Base-by-base conservation (phyloP, 2,329 filamentous ascomycete species). In the Phaeophleospora eucalypticola region DNA sequence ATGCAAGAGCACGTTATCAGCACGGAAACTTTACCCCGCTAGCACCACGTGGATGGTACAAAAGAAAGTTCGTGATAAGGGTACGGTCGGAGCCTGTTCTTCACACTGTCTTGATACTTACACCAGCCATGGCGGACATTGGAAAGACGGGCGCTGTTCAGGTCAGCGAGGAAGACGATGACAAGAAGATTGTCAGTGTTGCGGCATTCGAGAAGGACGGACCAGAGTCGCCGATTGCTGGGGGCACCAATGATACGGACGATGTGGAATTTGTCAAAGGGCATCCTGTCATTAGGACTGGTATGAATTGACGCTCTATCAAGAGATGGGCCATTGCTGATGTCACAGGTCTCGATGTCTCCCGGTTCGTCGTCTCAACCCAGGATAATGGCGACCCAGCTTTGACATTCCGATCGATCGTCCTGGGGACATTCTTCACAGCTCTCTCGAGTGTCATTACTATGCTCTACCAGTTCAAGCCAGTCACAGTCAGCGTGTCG, bases 391-490 rank as follows among this genome's bases (percentile, higher is more conserved):
- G 43, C n/a, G 48, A 50, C 36, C 48, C 48, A 12, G 44, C 48
- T 12, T 43, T 50, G 32, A 50, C 48, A 8, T 50, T 50, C 27
- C 48, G 48, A 12, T 46, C 43, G 7, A 50, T 50, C 4, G 35
- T 50, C 10, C 43, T 50, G 3, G 48, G 48, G 4, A 38, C 43
- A 1, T n/a, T 41, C 6, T 50, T 50, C 40, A 50, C 48, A 4
- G 48, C 43, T 3, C 41, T 50, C 2, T 50, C 48, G 10, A 50
- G 43, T 20, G 48, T 50, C 9, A 50, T 50, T 10, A 43, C 43
- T 1, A 50, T 50, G 48, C 34, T 50, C 4, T 50, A 50, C 19
- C 19, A 43, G n/a, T 50, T 50, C 39, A 50, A 50, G 16, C 48
- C 48, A 3, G 48, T 50, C 3, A 37, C 46, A 27, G 38, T 50